Base-by-base conservation (phyloP, 352 stramenopile genomes). In the Globisporangium spiculum region DNA sequence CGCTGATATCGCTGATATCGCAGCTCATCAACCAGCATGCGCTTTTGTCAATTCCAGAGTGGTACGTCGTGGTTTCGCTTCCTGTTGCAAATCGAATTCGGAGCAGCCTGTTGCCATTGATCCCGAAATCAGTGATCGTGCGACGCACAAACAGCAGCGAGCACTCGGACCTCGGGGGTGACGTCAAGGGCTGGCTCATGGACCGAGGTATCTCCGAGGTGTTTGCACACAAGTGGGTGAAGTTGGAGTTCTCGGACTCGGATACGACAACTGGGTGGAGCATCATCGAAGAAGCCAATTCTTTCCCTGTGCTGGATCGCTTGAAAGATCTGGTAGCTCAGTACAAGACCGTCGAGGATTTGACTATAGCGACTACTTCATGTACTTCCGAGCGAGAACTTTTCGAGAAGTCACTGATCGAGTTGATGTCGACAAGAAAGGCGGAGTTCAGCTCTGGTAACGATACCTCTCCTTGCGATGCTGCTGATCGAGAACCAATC, bases 1-100 rank as follows among this genome's bases (percentile, higher is more conserved):
- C 36, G 3, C 68, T 81, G 3, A 53, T 89, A 2, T 41, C 66
- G 2, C 62, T 89, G 0, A 69, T 89, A 3, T 90, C 83, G 2
- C 69, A 77, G 8, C 30, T 86, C 9, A 80, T 91, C 46, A 85
- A 81, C 48, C 74, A 89, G 34, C 75, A 90, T 54, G 75, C 79
- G 16, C 41, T 89, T 48, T 63, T 90, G 1, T 79, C 72, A 0
- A 67, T 83, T 0, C 83, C 83, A 0, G 67, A 84, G 41, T 89
- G 83, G 83, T 79, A 82, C 54, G 16, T 86, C 1, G 12, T 90
- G 3, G 74, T 58, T 3, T 77, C 76, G 9, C 67, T 77, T 9
- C 20, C 62, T 10, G 59, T 88, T 20, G 76, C 80, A 4, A 68
- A 62, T 20, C 60, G 46, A 2, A 63, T 89, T 12, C 46, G 71